Conservation (phyloP, 176 grass and related monocot species). For the Carex cristatella region DNA sequence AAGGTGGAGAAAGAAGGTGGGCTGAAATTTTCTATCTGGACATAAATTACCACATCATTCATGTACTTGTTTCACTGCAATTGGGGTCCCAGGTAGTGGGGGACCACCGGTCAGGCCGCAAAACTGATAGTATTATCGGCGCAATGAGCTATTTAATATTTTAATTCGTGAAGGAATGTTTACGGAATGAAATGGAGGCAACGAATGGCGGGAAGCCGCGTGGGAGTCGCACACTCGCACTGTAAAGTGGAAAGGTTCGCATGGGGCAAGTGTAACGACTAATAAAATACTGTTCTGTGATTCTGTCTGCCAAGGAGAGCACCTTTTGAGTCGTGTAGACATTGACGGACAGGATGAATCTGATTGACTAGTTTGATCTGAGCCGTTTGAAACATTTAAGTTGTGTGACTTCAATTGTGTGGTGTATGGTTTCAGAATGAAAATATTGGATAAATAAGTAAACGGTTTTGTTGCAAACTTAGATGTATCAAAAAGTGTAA, state of each 20-base stretch:
- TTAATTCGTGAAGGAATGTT: neutral
- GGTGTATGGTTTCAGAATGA: too few species aligned
- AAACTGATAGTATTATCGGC: neutral
- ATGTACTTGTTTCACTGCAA: neutral
- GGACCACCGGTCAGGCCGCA: neutral
- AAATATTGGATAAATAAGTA: too few species aligned
- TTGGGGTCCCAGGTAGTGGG: neutral
- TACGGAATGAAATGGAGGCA: neutral
- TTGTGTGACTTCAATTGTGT: neutral
- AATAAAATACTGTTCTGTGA: neutral
- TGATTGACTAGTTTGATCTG: neutral
- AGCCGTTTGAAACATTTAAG: neutral
- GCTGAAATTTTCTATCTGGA: neutral
- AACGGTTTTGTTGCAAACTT: too few species aligned
- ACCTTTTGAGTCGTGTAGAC: neutral
- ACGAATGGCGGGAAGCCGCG: conserved; percentile 27
- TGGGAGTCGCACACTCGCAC: conserved; percentile 21
- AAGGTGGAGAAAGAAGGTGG: neutral
- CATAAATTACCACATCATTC: neutral
- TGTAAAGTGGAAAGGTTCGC: conserved; percentile 27
- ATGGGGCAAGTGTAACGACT: neutral
- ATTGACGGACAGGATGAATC: neutral
- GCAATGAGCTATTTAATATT: neutral
- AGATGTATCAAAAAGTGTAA: too few species aligned
- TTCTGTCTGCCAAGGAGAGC: neutral